A percentile compares a stretch with the other conserved stretches of the same genome.
Evolutionary conservation across 2,329 filamentous ascomycete species (phyloP).

Genomic region (Exserohilum turcica): DNA sequence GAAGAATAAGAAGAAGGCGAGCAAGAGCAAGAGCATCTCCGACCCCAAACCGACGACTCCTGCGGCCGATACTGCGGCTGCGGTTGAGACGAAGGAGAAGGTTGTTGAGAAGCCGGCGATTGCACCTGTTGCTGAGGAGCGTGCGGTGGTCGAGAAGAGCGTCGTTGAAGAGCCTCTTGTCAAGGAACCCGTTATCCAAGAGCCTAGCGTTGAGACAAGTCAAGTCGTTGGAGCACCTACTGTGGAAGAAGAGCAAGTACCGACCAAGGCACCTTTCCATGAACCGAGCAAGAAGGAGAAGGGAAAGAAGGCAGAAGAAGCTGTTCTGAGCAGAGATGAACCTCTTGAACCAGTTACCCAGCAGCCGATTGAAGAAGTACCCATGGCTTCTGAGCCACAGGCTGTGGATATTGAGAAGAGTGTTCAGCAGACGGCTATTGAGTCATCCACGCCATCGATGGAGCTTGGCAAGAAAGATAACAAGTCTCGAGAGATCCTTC

Average conservation of each 20-base stretch:
- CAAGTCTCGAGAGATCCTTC: background rate
- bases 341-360: slow-evolving; percentile 5
- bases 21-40: slow-evolving; percentile 26
- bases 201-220: slow-evolving; percentile 17
- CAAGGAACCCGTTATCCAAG: background rate
- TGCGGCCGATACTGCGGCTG: slow-evolving; percentile 24
- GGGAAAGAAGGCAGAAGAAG: slow-evolving; percentile 25
- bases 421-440: background rate
- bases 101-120: slow-evolving; percentile 15
- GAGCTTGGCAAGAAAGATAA: slow-evolving; percentile 35
- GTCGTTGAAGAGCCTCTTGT: slow-evolving; percentile 2
- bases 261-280: slow-evolving; percentile 10
- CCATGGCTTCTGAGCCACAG: background rate
- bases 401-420: background rate
- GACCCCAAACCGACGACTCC: slow-evolving; percentile 33
- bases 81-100: slow-evolving; percentile 29
- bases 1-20: slow-evolving; percentile 38
- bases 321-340: slow-evolving; percentile 14
- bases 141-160: background rate
- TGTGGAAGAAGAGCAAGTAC: slow-evolving; percentile 5
- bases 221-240: slow-evolving; percentile 12
- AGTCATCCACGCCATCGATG: slow-evolving; percentile 15
- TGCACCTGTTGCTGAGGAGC: background rate
- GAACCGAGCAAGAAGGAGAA: slow-evolving; percentile 35
- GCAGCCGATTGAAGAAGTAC: background rate